Conservation (phyloP, 495 filamentous ascomycete species). For the Astrothelium subdiscretum region DNA sequence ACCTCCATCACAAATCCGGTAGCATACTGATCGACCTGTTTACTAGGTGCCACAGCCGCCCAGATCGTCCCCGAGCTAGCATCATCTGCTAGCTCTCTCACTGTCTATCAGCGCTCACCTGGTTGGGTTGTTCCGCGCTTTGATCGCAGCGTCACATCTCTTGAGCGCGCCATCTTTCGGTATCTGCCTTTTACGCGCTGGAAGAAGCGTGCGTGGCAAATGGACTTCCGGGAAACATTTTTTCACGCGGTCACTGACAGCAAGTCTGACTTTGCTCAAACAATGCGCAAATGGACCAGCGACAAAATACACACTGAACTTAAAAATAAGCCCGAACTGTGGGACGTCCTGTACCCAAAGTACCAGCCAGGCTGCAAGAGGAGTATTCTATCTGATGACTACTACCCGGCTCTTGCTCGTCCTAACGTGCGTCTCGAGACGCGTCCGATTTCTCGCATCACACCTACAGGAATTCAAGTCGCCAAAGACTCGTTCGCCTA, state of each 20-base stretch:
- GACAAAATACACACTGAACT: constrained; percentile 29
- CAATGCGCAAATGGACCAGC: constrained; percentile 23
- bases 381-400: constrained; percentile 45
- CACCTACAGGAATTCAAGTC: constrained; percentile 33
- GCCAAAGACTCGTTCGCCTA: constrained; percentile 15
- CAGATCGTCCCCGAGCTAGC: constrained; percentile 59
- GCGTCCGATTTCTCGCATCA: constrained; percentile 32
- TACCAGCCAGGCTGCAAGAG: constrained; percentile 45
- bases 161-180: constrained; percentile 28
- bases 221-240: constrained; percentile 38
- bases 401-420: constrained; percentile 35
- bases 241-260: constrained; percentile 30
- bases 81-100: constrained; percentile 41
- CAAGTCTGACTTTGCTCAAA: constrained; percentile 25
- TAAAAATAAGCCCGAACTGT: constrained; percentile 33
- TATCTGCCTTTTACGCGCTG: constrained; percentile 37
- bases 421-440: constrained; percentile 42
- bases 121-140: constrained; percentile 50
- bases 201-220: constrained; percentile 35
- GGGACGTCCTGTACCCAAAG: constrained; percentile 38
- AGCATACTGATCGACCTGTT: constrained; percentile 2
- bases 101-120: constrained; percentile 56
- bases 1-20: background rate
- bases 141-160: constrained; percentile 31
- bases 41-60: constrained; percentile 53